Evolutionary conservation across 495 filamentous ascomycete genomes (phyloP), one percentile per base, ranked within the genome.

Genomic region (Aspergillus asperescens): DNA sequence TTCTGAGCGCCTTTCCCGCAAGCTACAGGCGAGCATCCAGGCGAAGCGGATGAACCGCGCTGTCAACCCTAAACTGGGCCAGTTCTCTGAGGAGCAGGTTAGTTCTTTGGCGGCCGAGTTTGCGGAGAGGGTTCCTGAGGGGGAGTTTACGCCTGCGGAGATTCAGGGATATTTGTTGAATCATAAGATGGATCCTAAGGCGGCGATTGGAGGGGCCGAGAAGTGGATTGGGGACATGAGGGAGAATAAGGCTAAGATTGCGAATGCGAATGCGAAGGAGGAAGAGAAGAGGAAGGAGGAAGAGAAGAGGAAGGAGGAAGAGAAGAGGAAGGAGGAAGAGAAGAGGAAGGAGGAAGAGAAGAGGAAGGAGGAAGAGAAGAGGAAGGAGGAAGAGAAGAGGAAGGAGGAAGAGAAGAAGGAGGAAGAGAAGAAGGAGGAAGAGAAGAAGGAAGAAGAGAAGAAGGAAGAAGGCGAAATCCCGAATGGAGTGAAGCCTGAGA

Each of bases 81-180:
- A 38, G 52, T 47, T 52, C 40, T 58, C 53, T 19, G 44, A 25
- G 3, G 58, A 63, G 10, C 56, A 67, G 7, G 65, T 83, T 5
- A 52, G 58, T 7, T 51, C 44, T 0, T 62, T 82, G 50, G 76
- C 86, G 0, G 60, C 61, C 2, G 60, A 78, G 38, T 92, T 95
- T 62, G 80, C 86, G 0, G 58, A 66, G 7, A 61, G 67, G 32
- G 66, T 95, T 10, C 88, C 89, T 0, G 73, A 72, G 16, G 72
- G 74, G 19, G 79, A 80, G 54, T 87, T 90, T 57, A 81, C 78
- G 15, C 85, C 87, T 0, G 88, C 88, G 9, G 87, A 90, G 71
- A 80, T 92, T 28, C 88, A 92, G 65, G 87, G 87, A 4, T 87
- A 81, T 58, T 71, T 90, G 20, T 69, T 90, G 38, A 82, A 80